Evolutionary conservation across 1,284 basidiomycete genomes (phyloP), one percentile per base, ranked within the genome.

Genomic region (Butyriboletus appendiculatus): DNA sequence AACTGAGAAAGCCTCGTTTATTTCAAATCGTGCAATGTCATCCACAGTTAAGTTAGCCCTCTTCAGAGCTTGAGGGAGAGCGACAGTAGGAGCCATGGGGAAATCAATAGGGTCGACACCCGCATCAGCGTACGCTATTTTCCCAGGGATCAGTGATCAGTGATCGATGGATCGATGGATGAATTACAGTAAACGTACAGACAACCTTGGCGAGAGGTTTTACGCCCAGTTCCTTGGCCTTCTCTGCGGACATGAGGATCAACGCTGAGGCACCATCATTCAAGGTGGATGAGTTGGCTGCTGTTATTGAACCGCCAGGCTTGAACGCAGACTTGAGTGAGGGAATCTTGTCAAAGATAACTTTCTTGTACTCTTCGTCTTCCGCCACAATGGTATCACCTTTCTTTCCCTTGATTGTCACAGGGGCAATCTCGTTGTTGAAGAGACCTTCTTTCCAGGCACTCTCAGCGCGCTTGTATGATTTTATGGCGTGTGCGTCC

Each of bases 1-100:
- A 34, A 94, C 92, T 0, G 95, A 96, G 81, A 99, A 99, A 16
- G 96, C 97, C 75, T 96, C 97, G 75, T 99, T 99, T 74, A 99
- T 86, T 75, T 99, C 97, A 70, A 94, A 99, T 51, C 92, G 82
- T 33, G 94, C 82, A 62, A 99, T 94, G 68, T 99, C 94, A 47
- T 91, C 80, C 55, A 88, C 71, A 32, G 84, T 84, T 54, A 99
- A 78, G 62, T 92, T 92, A 45, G 96, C 97, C 60, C 82, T 86
- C 77, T 95, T 78, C 54, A 99, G 81, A 10, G 97, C 97, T 59
- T 85, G 76, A 39, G 97, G 97, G 44, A 99, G 79, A 37, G 96
- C 96, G 56, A 92, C 81, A 24, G 96, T 92, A 28, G 97, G 97
- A 30, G 97, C 97, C 62, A 87, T 84, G 45, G 96, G 95, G 86